Percentiles rank a stretch among this genome's conserved stretches.
phyloP scores from a whole-genome alignment of 371 early-diverging fungal species.

The Mucor sp. region DNA sequence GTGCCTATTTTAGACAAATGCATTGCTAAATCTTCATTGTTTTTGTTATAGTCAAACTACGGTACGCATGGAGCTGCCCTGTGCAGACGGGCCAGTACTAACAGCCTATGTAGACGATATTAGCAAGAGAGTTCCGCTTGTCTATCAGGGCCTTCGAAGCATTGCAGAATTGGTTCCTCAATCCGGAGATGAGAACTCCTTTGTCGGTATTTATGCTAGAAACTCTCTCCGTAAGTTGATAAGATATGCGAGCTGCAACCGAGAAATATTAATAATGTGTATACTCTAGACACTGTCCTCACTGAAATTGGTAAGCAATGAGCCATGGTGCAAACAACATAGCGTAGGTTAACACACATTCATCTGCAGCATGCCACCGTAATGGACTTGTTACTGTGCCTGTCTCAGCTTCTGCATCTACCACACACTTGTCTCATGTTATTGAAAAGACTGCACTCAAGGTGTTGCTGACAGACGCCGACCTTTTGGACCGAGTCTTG shows the following conservation, averaged over 20 bases:
- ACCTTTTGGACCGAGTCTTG: constrained; percentile 20
- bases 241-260: background rate
- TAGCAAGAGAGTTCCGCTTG: constrained; percentile 15
- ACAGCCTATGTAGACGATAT: constrained; percentile 19
- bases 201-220: constrained; percentile 55
- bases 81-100: background rate
- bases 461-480: constrained; percentile 32
- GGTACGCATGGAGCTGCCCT: constrained; percentile 7
- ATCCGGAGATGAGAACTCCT: constrained; percentile 42
- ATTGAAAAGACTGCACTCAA: constrained; percentile 29
- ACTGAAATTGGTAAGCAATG: constrained; percentile 38
- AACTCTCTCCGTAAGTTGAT: constrained; percentile 48
- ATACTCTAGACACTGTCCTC: constrained; percentile 31
- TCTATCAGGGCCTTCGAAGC: constrained; percentile 32
- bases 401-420: constrained; percentile 35
- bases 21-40: constrained; percentile 7
- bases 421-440: constrained; percentile 33
- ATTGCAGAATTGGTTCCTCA: constrained; percentile 42
- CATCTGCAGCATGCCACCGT: constrained; percentile 36
- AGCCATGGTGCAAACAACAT: background rate
- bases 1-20: constrained; percentile 20
- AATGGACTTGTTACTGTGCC: constrained; percentile 48
- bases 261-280: background rate
- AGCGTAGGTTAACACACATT: background rate
- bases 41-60: constrained; percentile 25